Evolutionary conservation across 2,329 filamentous ascomycete genomes (phyloP), one percentile per base, ranked within the genome.

Genomic region (Cytospora chrysosperma): DNA sequence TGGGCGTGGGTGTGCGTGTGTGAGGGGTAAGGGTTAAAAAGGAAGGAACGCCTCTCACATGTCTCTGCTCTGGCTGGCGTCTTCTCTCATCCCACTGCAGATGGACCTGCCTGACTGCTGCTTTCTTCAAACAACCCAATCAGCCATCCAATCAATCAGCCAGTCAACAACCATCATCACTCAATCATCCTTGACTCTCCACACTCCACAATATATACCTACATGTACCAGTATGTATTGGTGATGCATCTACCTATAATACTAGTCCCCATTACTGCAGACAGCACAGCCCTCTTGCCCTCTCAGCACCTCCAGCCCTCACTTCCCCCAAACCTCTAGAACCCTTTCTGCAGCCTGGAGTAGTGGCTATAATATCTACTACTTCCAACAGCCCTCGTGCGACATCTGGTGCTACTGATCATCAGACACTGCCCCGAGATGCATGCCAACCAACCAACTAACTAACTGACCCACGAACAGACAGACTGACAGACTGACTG

Each of bases 331-430:
- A 30, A 30, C 4, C 26, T 15, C 32, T 53, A 5, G 27, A 53
- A 12, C 8, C 26, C 26, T 40, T n/a, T 40, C 15, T n/a, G 37
- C 37, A 40, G 32, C 50, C 49, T 30, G 49, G 32, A 34, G 43
- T 26, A 51, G 37, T 40, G n/a, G 37, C 2, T 40, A 40, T 40
- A 40, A 40, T 40, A 60, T 47, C 57, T 51, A 60, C 43, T 52
- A 28, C 21, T 27, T n/a, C n/a, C n/a, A n/a, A 54, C 54, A n/a
- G 19, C n/a, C 50, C 58, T 47, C 12, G 37, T 40, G 37, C 17
- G 37, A 40, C 37, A 40, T 40, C 37, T 40, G 37, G 37, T 15
- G 13, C 34, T 60, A 19, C 34, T 60, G 58, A 47, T 54, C 58
- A 60, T 34, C 32, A 15, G 32, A 34, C 50, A 34, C 58, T 34